Percentiles rank a stretch among this genome's conserved stretches.
These are phyloP conservation scores for Tetracladium maxilliforme DNA, from an alignment of 2,329 filamentous ascomycete genomes.

Conservation along the genomic window DNA sequence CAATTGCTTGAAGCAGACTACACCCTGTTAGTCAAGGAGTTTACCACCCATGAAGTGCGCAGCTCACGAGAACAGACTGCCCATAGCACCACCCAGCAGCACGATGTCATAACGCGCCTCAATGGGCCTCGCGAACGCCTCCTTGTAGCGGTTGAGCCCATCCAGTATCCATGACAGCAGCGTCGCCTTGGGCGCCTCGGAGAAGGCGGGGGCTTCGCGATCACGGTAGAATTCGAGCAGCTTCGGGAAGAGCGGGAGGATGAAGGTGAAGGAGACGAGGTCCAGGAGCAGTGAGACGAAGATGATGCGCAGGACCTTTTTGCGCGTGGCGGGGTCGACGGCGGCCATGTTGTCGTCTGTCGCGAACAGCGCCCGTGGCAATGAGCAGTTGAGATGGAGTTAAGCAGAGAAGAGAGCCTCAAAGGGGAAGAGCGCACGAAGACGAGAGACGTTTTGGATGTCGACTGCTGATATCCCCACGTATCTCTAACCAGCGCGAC, in stretches of 20 bases:
- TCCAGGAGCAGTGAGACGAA: constrained; percentile 83
- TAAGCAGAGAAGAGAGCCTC: too few species aligned
- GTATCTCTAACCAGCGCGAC: too few species aligned
- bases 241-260: constrained; percentile 88
- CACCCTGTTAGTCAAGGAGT: neutral
- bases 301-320: constrained; percentile 72
- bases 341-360: too few species aligned
- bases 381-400: too few species aligned
- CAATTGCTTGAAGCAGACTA: constrained; percentile 79
- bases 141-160: constrained; percentile 89
- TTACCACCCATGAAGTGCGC: neutral
- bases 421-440: too few species aligned
- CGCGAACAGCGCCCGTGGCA: too few species aligned
- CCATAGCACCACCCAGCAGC: constrained; percentile 80
- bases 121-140: constrained; percentile 80
- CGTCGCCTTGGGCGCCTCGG: constrained; percentile 34
- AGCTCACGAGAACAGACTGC: constrained; percentile 67
- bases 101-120: constrained; percentile 96
- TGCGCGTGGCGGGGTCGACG: constrained; percentile 45
- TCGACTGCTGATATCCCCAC: too few species aligned
- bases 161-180: constrained; percentile 66
- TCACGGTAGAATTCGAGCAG: constrained; percentile 93
- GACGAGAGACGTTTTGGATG: too few species aligned
- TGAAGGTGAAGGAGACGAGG: constrained; percentile 95
- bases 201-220: constrained; percentile 46